Conservation (phyloP, 352 stramenopile species). For the Globisporangium carolinianum region DNA sequence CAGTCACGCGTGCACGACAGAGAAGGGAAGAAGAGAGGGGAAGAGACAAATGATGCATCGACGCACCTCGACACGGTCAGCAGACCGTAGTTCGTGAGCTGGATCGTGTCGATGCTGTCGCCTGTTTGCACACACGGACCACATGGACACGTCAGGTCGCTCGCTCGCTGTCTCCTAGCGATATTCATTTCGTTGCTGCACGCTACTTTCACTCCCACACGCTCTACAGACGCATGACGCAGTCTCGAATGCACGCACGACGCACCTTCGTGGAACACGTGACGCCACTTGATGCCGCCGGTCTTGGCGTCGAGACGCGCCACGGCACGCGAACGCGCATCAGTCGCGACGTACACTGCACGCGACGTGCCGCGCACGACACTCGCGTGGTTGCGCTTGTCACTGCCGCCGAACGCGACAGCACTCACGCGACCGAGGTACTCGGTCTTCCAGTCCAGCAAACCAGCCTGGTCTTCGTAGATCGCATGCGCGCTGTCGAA, state of each 20-base stretch:
- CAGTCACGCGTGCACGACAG: conserved; percentile 2
- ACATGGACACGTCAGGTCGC: conserved; percentile 3
- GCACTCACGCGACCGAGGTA: conserved; percentile 47
- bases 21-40: background rate
- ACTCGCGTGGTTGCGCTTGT: conserved; percentile 30
- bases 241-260: background rate
- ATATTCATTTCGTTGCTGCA: too few species aligned
- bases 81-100: conserved; percentile 61
- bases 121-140: conserved; percentile 13
- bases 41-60: background rate
- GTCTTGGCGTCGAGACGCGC: conserved; percentile 62
- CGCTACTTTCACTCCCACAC: too few species aligned
- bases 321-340: conserved; percentile 48
- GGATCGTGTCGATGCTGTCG: conserved; percentile 60
- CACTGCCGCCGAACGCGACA: conserved; percentile 39
- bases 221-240: background rate
- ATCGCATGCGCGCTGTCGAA: conserved; percentile 25
- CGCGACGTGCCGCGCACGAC: conserved; percentile 33
- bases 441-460: conserved; percentile 74
- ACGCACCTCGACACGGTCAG: conserved; percentile 53
- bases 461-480: conserved; percentile 68
- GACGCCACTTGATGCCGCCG: conserved; percentile 70
- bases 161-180: background rate
- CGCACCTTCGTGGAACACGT: conserved; percentile 30
- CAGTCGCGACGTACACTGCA: conserved; percentile 66